Evolutionary conservation across 306 rosid species (phyloP), one percentile per base, ranked within the genome.

Genomic region (Acacia melanoxylon): DNA sequence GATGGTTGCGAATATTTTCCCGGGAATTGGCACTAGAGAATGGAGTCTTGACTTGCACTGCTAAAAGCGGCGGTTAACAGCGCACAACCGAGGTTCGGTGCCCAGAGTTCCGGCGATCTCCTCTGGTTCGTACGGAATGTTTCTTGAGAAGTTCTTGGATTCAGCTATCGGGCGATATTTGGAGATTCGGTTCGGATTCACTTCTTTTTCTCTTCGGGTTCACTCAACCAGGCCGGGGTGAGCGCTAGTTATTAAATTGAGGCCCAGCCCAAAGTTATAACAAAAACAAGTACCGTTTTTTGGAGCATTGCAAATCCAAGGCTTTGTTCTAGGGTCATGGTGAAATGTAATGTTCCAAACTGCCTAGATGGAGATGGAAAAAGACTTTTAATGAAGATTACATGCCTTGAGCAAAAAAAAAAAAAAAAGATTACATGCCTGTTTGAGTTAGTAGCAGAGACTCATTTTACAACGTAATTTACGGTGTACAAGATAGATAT

Each of bases 1-100:
- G 37, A 80, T 65, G 14, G 52, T 45, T 48, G 79, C 20, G 10
- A 13, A 22, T 11, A n/a, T 31, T 49, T 51, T 42, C 44, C 46
- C 52, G 56, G 29, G 31, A 58, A 80, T 56, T 72, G 33, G 69
- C 29, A 65, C 77, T 79, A 52, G 31, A 4, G 46, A 67, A 67
- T 17, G 8, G 31, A 19, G 51, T 20, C 13, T 68, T 40, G 48
- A 40, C 12, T 41, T 20, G 17, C 6, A 68, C 49, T 15, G 29
- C 45, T 10, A n/a, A 20, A 10, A 40, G 48, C 22, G 20, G 14
- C n/a, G 5, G 68, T 27, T 51, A 63, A 63, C 69, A 1, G n/a
- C n/a, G 41, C 17, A 15, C 4, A 63, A 15, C n/a, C 10, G 4
- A 19, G 31, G 4, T 4, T 68, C 13, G 49, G 19, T 40, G 16